phyloP scores from a whole-genome alignment of 345 rosid genomes.

The Aquilaria yunnanensis region DNA sequence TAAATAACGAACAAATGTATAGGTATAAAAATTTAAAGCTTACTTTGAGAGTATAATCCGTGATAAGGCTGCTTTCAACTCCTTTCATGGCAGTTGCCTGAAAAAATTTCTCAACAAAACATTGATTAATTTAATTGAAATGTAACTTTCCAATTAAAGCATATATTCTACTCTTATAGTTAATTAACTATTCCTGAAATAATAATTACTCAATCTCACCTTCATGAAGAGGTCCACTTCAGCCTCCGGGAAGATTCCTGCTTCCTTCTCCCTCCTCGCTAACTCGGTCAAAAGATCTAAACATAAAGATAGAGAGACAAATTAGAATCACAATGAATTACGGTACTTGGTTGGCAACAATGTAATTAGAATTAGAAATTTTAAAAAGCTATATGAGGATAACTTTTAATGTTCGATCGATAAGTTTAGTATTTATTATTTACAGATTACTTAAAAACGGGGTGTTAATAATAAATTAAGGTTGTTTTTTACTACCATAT shows the following conservation, averaged over 20 bases:
- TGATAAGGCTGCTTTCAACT: conserved; percentile 70
- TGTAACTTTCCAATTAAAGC: too few species aligned
- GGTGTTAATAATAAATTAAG: not conserved
- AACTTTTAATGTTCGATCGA: too few species aligned
- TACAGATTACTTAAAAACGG: not conserved
- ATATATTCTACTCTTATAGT: too few species aligned
- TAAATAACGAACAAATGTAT: not conserved
- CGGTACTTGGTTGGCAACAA: not conserved
- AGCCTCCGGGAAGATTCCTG: conserved; percentile 75
- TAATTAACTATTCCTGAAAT: too few species aligned
- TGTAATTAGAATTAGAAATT: too few species aligned
- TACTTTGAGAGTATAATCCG: conserved; percentile 91
- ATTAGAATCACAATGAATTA: not conserved
- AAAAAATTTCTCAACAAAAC: not conserved
- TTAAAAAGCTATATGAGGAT: too few species aligned
- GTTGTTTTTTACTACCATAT: conserved; percentile 42
- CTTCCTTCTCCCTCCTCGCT: conserved; percentile 72
- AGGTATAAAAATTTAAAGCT: not conserved
- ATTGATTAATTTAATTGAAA: not conserved
- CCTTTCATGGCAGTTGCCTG: conserved; percentile 78
- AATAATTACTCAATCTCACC: conserved; percentile 19
- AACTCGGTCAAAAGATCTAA: conserved; percentile 70
- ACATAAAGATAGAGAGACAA: not conserved
- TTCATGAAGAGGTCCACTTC: conserved; percentile 92
- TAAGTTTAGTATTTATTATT: too few species aligned